Evolutionary conservation across 169 alveolate genomes (phyloP).

Genomic region (Plasmodium sp.): DNA sequence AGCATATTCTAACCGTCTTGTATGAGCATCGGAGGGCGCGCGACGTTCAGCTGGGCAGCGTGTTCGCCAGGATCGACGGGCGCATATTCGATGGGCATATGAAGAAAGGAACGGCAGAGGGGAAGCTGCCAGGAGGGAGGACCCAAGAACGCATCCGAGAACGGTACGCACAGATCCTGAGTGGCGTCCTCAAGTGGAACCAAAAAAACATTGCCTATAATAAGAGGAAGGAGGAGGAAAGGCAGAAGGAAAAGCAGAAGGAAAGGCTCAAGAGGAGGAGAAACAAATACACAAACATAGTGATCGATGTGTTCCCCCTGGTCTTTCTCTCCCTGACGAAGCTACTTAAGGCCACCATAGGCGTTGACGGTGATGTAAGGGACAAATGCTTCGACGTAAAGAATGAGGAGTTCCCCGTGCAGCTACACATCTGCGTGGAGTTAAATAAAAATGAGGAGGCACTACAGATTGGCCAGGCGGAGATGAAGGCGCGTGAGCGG

Average conservation of each 20-base stretch:
- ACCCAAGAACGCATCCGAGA: conserved; percentile 3
- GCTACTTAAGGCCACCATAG: conserved; percentile 18
- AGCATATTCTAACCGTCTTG: background rate
- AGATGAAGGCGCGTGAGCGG: background rate
- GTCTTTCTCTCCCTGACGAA: conserved; percentile 39
- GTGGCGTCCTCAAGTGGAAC: conserved; percentile 25
- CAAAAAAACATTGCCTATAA: conserved; percentile 49
- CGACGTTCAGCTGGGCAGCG: background rate
- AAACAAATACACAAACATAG: conserved; percentile 68
- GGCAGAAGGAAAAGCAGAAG: background rate
- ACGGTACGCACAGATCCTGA: background rate
- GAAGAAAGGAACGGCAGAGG: background rate
- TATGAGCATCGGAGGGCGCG: background rate
- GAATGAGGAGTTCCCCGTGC: conserved; percentile 39
- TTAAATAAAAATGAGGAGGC: conserved; percentile 28
- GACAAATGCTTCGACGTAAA: conserved; percentile 57
- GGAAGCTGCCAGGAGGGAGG: background rate
- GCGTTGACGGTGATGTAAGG: conserved; percentile 27
- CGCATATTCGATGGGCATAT: background rate
- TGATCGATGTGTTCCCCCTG: conserved; percentile 54
- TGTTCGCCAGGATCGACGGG: background rate
- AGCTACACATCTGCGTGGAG: conserved; percentile 15
- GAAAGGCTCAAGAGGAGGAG: conserved; percentile 27
- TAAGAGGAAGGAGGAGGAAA: conserved; percentile 31
- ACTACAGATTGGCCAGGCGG: conserved; percentile 5